Percentiles rank a stretch among this genome's conserved stretches.
Evolutionary conservation across 176 grass and related monocot species (phyloP).

Genomic region (Oropetium thomaeum): DNA sequence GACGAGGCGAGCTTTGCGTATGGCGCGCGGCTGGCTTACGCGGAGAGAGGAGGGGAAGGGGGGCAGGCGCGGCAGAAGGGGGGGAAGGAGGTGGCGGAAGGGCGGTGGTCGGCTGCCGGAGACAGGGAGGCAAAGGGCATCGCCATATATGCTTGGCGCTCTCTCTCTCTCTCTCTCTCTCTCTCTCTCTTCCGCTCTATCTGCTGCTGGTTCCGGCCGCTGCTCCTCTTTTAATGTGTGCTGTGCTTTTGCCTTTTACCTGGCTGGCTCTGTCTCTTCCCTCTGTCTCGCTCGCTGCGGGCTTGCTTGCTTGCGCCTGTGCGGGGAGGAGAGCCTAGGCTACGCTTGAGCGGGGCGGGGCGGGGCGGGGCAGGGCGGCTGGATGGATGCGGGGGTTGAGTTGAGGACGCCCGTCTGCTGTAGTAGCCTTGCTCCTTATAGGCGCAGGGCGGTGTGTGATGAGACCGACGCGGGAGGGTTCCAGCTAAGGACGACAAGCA

Average conservation of each 20-base stretch:
- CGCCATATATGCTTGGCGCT: constrained; percentile 54
- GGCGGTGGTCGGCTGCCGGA: constrained; percentile 56
- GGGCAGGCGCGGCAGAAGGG: constrained; percentile 44
- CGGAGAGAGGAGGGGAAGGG: constrained; percentile 33
- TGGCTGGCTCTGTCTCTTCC: constrained; percentile 36
- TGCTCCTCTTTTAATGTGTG: constrained; percentile 58
- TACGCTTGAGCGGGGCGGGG: neutral
- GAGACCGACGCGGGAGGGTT: constrained; percentile 47
- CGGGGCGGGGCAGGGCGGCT: too few relatives aligned
- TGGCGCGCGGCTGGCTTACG: constrained; percentile 3
- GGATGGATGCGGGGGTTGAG: neutral
- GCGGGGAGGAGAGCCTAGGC: neutral
- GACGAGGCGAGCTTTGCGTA: neutral
- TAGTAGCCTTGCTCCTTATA: constrained; percentile 33
- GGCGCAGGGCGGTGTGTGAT: neutral
- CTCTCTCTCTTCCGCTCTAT: neutral
- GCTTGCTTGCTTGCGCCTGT: neutral
- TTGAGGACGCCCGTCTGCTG: too few relatives aligned
- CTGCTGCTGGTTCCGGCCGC: constrained; percentile 10
- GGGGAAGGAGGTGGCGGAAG: constrained; percentile 28
- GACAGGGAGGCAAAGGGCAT: constrained; percentile 77
- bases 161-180: neutral
- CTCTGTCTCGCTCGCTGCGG: constrained; percentile 31
- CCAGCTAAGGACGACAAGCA: constrained; percentile 41
- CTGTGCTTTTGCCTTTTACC: constrained; percentile 53